Evolutionary conservation across 2,329 filamentous ascomycete genomes (phyloP).

Genomic region (Colletotrichum spinosum): DNA sequence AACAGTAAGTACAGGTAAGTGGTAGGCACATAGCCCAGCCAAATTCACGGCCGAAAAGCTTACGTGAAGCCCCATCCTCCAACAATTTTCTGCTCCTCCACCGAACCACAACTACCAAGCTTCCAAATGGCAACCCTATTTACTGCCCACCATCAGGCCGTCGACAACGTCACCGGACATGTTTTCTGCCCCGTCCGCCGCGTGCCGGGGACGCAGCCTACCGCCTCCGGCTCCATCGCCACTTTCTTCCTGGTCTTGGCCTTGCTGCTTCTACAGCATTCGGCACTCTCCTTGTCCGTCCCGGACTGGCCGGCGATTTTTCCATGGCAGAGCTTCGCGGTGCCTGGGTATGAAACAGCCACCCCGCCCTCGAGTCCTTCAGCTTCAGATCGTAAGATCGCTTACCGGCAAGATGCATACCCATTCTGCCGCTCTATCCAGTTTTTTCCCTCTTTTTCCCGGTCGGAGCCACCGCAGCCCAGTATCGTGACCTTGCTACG

Average conservation of each 20-base stretch:
- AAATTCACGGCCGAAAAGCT: neutral
- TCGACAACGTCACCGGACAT: slow-evolving; percentile 19
- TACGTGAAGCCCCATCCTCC: neutral
- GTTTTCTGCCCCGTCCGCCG: neutral
- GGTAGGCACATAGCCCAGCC: neutral
- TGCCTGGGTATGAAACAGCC: slow-evolving; percentile 20
- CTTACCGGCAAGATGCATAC: slow-evolving; percentile 22
- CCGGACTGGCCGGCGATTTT: neutral
- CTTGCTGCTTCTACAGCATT: no score
- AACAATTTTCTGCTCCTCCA: slow-evolving; percentile 18
- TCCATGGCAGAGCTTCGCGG: slow-evolving; percentile 12
- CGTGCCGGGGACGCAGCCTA: slow-evolving; percentile 6
- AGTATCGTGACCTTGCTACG: slow-evolving; percentile 14
- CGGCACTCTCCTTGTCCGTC: neutral
- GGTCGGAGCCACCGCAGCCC: slow-evolving; percentile 2
- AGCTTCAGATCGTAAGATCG: slow-evolving; percentile 7
- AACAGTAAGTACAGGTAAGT: no score
- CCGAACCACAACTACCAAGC: neutral
- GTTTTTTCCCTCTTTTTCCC: neutral
- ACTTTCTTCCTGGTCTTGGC: neutral
- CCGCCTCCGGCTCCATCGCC: neutral
- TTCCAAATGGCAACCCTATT: no score
- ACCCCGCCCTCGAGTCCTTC: slow-evolving; percentile 4
- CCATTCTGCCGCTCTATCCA: slow-evolving; percentile 1
- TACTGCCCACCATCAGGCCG: neutral